A percentile compares a stretch with the other conserved stretches of the same genome.
Conservation (phyloP, 2,329 filamentous ascomycete genomes). For the Bipolaris cookei region DNA sequence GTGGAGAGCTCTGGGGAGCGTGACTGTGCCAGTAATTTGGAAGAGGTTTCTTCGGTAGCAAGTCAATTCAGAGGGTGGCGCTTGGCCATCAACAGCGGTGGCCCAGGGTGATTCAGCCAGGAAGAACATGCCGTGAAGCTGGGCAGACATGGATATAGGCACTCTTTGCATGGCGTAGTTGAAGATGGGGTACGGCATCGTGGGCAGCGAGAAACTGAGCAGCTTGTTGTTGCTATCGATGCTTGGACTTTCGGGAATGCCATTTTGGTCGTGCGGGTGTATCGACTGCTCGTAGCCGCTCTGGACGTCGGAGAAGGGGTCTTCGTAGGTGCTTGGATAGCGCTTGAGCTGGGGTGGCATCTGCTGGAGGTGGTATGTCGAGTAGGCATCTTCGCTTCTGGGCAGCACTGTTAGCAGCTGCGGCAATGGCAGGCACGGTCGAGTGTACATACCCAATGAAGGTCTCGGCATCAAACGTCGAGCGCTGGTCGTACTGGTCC, state of each 20-base stretch:
- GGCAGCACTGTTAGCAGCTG: conserved; percentile 37
- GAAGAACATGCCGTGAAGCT: conserved; percentile 90
- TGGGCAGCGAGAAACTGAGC: conserved; percentile 58
- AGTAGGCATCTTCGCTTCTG: conserved; percentile 61
- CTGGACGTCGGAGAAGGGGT: conserved; percentile 59
- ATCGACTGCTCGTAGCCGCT: conserved; percentile 56
- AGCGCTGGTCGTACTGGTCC: conserved; percentile 64
- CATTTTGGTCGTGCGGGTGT: conserved; percentile 54
- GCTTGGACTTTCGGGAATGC: conserved; percentile 59
- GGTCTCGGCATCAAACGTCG: conserved; percentile 65
- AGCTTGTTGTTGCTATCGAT: conserved; percentile 69
- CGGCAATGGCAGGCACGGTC: not conserved
- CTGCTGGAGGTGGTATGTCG: conserved; percentile 50
- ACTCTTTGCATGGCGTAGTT: conserved; percentile 68
- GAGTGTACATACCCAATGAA: conserved; percentile 61
- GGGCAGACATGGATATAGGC: conserved; percentile 72
- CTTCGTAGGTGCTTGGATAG: conserved; percentile 58
- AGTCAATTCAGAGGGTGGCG: conserved; percentile 75
- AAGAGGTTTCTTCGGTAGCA: conserved; percentile 97
- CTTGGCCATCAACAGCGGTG: conserved; percentile 60
- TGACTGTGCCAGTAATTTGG: conserved; percentile 90
- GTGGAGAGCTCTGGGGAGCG: conserved; percentile 76
- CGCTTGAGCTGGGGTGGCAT: conserved; percentile 55
- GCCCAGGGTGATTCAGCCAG: conserved; percentile 78
- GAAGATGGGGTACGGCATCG: conserved; percentile 64